Evolutionary conservation across 2,329 filamentous ascomycete species (phyloP).

Genomic region (Didymosphaeria variabile): DNA sequence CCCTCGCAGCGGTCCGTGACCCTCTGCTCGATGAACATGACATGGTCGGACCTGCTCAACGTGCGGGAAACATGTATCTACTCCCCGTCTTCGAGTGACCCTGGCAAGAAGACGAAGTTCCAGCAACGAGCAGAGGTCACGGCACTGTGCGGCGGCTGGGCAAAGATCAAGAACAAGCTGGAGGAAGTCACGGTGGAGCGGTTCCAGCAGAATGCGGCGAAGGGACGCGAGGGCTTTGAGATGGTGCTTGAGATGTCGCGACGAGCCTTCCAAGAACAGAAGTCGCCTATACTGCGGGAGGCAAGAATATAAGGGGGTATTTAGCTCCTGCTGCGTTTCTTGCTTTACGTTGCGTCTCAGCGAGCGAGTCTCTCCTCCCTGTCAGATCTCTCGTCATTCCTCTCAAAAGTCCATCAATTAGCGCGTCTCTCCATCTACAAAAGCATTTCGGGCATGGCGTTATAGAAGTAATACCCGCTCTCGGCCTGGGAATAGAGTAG

Average conservation of each 20-base stretch:
- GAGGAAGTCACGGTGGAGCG: slow-evolving; percentile 89
- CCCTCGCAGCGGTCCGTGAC: slow-evolving; percentile 84
- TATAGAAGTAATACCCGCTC: slow-evolving; percentile 9
- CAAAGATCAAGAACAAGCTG: slow-evolving; percentile 94
- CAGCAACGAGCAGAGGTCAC: slow-evolving; percentile 91
- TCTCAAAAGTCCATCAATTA: neutral
- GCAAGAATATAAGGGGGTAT: slow-evolving; percentile 38
- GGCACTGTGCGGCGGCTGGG: slow-evolving; percentile 94
- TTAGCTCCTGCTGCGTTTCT: neutral
- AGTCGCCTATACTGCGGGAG: slow-evolving; percentile 52
- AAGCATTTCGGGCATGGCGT: slow-evolving; percentile 7
- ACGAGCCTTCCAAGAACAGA: slow-evolving; percentile 79
- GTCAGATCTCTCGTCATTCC: neutral
- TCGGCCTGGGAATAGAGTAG: neutral
- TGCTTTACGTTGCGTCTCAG: neutral
- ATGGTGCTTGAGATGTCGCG: slow-evolving; percentile 92
- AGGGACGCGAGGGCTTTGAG: slow-evolving; percentile 94
- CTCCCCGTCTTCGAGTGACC: slow-evolving; percentile 64
- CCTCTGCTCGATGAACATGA: slow-evolving; percentile 96
- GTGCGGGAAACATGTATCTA: slow-evolving; percentile 95
- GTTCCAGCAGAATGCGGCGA: slow-evolving; percentile 90
- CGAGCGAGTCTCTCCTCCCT: neutral
- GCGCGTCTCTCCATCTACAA: neutral
- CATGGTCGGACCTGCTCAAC: slow-evolving; percentile 86
- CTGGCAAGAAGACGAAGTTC: slow-evolving; percentile 75